Conservation (phyloP, 192 early-diverging fungal species). For the Jimgerdemannia lactiflua region DNA sequence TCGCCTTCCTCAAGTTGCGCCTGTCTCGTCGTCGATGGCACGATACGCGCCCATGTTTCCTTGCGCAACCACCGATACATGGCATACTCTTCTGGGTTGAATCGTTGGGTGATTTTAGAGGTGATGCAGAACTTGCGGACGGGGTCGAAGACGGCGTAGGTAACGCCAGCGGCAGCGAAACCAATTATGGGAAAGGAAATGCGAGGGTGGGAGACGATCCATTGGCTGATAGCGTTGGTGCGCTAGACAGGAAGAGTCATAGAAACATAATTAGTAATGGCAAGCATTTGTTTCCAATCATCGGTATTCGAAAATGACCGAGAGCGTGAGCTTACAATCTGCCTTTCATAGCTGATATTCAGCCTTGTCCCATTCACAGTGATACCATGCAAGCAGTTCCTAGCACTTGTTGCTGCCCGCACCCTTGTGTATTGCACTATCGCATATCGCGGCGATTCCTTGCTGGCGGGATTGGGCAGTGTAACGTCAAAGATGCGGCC, state of each 20-base stretch:
- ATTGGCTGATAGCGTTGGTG: slow-evolving; percentile 58
- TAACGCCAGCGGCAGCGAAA: slow-evolving; percentile 69
- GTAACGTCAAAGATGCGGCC: slow-evolving; percentile 83
- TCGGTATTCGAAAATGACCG: neutral
- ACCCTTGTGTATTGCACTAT: slow-evolving; percentile 74
- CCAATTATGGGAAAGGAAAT: slow-evolving; percentile 75
- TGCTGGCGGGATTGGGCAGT: slow-evolving; percentile 54
- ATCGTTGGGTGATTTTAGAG: slow-evolving; percentile 80
- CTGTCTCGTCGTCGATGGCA: slow-evolving; percentile 5
- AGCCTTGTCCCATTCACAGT: slow-evolving; percentile 64
- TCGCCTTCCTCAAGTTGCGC: slow-evolving; percentile 5
- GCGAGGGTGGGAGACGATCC: slow-evolving; percentile 74
- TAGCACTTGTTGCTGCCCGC: slow-evolving; percentile 86
- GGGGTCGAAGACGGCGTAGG: slow-evolving; percentile 90
- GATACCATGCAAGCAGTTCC: slow-evolving; percentile 90
- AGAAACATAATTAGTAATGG: too few species aligned
- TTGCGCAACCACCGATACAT: slow-evolving; percentile 55
- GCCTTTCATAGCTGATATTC: slow-evolving; percentile 57
- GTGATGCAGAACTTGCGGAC: slow-evolving; percentile 87
- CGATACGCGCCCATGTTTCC: slow-evolving; percentile 46
- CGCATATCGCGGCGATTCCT: slow-evolving; percentile 79
- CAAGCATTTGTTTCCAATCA: neutral
- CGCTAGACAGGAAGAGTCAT: slow-evolving; percentile 17
- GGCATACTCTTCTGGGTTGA: slow-evolving; percentile 64
- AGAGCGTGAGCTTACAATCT: slow-evolving; percentile 26